Conservation (phyloP, 192 early-diverging fungal genomes). For the Dimargaris xerosporica region DNA sequence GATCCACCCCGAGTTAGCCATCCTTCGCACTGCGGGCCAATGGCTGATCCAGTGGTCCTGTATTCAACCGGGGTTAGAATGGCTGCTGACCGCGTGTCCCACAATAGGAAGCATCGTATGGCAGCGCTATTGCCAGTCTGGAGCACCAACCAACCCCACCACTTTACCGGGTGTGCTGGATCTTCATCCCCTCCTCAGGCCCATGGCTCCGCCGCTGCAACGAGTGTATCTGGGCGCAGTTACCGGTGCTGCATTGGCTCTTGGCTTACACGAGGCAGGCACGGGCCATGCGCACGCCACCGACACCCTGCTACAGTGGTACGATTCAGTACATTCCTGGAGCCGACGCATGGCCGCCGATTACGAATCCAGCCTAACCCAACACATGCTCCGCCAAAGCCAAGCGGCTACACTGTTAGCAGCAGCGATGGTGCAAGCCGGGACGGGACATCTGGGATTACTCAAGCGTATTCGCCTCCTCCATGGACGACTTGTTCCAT, state of each 20-base stretch:
- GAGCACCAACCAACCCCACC: background rate
- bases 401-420: conserved; percentile 36
- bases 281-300: background rate
- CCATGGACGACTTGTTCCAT: conserved; percentile 20
- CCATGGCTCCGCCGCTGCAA: background rate
- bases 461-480: conserved; percentile 34
- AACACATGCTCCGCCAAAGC: conserved; percentile 25
- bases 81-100: conserved; percentile 26
- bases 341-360: conserved; percentile 23
- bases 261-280: conserved; percentile 6
- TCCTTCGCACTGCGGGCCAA: conserved; percentile 39
- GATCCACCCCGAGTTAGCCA: conserved; percentile 43
- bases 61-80: conserved; percentile 36
- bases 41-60: conserved; percentile 59
- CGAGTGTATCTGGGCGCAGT: background rate
- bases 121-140: background rate
- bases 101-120: background rate
- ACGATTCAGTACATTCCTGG: conserved; percentile 30
- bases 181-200: background rate
- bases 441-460: conserved; percentile 44
- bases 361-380: conserved; percentile 30
- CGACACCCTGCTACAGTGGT: conserved; percentile 4
- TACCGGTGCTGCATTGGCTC: conserved; percentile 7
- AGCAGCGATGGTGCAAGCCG: conserved; percentile 50
- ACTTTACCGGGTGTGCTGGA: background rate